Evolutionary conservation across 2,329 filamentous ascomycete species (phyloP), one percentile per base, ranked within the genome.

Genomic region (Xylaria sp.): DNA sequence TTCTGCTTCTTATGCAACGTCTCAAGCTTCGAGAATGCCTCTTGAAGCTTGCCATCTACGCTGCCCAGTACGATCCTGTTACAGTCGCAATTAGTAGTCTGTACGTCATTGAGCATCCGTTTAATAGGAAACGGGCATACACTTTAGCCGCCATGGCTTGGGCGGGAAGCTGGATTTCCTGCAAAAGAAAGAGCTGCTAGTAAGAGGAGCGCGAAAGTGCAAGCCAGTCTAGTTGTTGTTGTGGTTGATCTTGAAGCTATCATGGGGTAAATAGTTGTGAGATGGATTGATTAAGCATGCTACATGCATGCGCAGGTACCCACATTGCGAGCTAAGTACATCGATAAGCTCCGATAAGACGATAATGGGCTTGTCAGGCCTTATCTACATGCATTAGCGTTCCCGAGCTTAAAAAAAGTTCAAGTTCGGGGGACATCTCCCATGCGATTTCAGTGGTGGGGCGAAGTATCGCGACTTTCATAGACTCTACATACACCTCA

Each of bases 1-100:
- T 86, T 87, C 78, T 98, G 96, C 82, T 98, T 98, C 44, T 89
- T 84, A 75, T 98, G 94, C 2, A 98, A 85, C 10, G 89, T 88
- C 9, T 90, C 85, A 23, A 98, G 84, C 81, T 98, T 99, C 69
- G 88, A 86, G 79, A 99, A 93, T 10, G 92, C 90, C 13, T 90
- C 81, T 71, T 88, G 85, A 62, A 98, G 87, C 77, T 92, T 89
- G 76, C 95, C 95, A 78, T 94, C 91, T 72, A 97, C 86, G 78
- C 90, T 90, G 66, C 96, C 96, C 70, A 97, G 84, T 48, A 98
- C 93, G 75, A 96, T 90, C 67, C 91, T 94, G 71, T 39, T 39
- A 28, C 5, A 39, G 39, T 12, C 15, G 32, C 28, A 13, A 37
- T 72, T 63, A 71, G 63, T 37, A 50, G 32, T 28, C 44, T 60